Conservation (phyloP, 768 basidiomycete genomes). For the Amanita jacksonii region DNA sequence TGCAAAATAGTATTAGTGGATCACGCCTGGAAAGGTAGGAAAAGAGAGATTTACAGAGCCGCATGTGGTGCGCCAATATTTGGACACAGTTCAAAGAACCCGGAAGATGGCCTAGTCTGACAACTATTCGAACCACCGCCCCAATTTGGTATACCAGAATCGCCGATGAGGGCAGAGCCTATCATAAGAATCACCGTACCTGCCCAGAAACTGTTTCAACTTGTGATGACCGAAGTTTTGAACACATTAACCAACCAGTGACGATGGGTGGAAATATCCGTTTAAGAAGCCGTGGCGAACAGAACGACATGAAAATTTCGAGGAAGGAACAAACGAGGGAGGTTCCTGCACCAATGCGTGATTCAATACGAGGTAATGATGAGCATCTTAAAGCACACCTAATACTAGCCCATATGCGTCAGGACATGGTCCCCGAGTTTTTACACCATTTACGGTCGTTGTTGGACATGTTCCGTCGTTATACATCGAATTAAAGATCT, state of each 20-base stretch:
- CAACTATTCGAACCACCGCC: slow-evolving; percentile 78
- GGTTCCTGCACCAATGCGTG: slow-evolving; percentile 53
- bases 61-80: slow-evolving; percentile 61
- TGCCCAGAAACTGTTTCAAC: slow-evolving; percentile 12
- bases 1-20: slow-evolving; percentile 13
- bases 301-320: slow-evolving; percentile 71
- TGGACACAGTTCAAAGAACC: slow-evolving; percentile 66
- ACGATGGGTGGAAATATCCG: slow-evolving; percentile 74
- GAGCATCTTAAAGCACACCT: slow-evolving; percentile 27
- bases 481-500: slow-evolving; percentile 76
- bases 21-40: background rate
- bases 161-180: slow-evolving; percentile 66
- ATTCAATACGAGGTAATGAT: background rate
- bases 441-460: slow-evolving; percentile 45
- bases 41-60: slow-evolving; percentile 34
- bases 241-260: slow-evolving; percentile 40
- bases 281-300: slow-evolving; percentile 53
- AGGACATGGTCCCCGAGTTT: slow-evolving; percentile 54
- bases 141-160: slow-evolving; percentile 73
- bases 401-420: slow-evolving; percentile 76
- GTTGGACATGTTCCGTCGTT: slow-evolving; percentile 68
- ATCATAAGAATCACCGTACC: slow-evolving; percentile 78
- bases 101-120: slow-evolving; percentile 44
- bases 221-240: background rate
- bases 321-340: slow-evolving; percentile 71